phyloP scores from a whole-genome alignment of 2,329 filamentous ascomycete genomes.

The Chrysosporium queenslandicum region DNA sequence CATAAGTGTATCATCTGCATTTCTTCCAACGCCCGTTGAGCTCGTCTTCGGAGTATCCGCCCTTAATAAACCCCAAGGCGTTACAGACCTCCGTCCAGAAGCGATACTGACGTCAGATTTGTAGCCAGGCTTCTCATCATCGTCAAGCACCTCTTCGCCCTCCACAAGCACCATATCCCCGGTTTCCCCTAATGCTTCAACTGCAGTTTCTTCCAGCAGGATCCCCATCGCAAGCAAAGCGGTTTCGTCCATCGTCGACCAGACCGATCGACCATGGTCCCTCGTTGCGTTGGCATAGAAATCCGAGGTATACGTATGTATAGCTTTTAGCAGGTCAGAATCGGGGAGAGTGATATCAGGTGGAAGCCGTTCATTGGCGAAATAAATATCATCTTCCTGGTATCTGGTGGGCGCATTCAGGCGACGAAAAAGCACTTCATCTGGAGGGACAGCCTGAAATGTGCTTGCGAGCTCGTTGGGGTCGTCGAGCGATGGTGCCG shows the following conservation, averaged over 20 bases:
- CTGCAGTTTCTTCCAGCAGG: conserved; percentile 49
- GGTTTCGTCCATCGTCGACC: conserved; percentile 51
- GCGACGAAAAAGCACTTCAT: conserved; percentile 49
- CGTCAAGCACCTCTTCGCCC: conserved; percentile 27
- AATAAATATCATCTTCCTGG: conserved; percentile 47
- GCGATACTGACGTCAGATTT: conserved; percentile 1
- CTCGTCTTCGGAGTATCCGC: not conserved
- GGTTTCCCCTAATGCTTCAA: conserved; percentile 44
- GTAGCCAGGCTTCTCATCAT: conserved; percentile 17
- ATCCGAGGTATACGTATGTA: conserved; percentile 50
- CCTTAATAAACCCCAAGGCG: not conserved
- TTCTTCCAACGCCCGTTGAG: conserved; percentile 2
- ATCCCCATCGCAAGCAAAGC: conserved; percentile 52
- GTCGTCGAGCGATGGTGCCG: conserved; percentile 20
- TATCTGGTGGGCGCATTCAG: conserved; percentile 42
- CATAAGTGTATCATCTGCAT: not conserved
- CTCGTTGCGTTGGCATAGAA: conserved; percentile 39
- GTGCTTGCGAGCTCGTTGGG: conserved; percentile 27
- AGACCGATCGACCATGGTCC: conserved; percentile 32
- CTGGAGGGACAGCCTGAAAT: conserved; percentile 40
- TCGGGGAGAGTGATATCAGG: conserved; percentile 39
- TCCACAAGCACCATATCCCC: conserved; percentile 51
- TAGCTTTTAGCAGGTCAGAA: conserved; percentile 47
- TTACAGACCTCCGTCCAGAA: conserved; percentile 1
- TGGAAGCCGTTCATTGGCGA: conserved; percentile 41